Evolutionary conservation across 352 stramenopile genomes (phyloP), one percentile per base, ranked within the genome.

Genomic region (Phytopythium oedochilum): DNA sequence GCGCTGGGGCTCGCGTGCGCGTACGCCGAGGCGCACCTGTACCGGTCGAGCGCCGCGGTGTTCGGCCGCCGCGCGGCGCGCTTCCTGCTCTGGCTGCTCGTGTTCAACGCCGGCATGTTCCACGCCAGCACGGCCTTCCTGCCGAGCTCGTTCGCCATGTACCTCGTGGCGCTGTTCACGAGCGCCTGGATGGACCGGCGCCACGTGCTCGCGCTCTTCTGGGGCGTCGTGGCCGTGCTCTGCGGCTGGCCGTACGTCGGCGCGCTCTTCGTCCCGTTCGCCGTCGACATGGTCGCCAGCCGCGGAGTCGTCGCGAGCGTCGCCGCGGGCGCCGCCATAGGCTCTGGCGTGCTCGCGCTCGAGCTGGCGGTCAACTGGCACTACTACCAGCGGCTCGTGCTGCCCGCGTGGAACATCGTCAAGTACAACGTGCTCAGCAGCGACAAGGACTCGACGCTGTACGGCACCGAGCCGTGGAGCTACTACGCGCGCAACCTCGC

Each of bases 171-270:
- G 70, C 64, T 93, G 5, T 83, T 93, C 38, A 59, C 72, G 40
- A 82, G 68, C 52, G 63, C 72, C 40, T 97, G 88, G 88, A 91
- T 96, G 71, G 57, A 89, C 45, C 67, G 60, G 68, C 74, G 60
- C 52, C 92, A 91, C 63, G 78, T 71, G 40, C 28, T 66, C 6
- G 92, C 91, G 32, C 74, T 97, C 54, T 61, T 96, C 20, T 94
- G 80, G 47, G 94, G 87, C 15, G 65, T 98, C 22, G 49, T 96
- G 14, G 94, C 94, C 29, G 94, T 98, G 22, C 71, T 99, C 31
- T 94, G 81, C 36, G 96, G 96, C 45, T 99, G 97, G 97, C 97
- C 97, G 12, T 99, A 99, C 73, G 96, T 97, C 29, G 96, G 89
- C 12, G 78, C 98, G 40, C 71, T 99, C 25, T 99, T 98, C 66